Base-by-base conservation (phyloP, 352 stramenopile genomes). In the Globisporangium viniferum region DNA sequence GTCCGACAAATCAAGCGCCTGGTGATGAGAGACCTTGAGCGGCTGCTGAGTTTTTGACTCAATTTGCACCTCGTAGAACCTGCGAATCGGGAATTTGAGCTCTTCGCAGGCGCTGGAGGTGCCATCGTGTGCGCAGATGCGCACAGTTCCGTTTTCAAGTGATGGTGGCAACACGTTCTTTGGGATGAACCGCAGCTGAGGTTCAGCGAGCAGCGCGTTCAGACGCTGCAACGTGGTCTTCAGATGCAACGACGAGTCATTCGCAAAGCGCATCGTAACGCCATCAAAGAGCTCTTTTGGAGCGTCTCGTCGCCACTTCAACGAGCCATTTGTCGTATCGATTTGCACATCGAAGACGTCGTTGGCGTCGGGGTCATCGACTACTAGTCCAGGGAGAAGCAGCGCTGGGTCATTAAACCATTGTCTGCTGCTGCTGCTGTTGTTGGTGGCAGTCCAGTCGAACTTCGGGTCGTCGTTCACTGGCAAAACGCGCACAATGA, bases 271-370 rank as follows among this genome's bases (percentile, higher is more conserved):
- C 1, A 71, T 41, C 15, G 61, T 77, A 51, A 78, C 59, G 12
- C 73, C 75, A 57, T 82, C 71, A 33, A 80, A 82, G 5, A 58
- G 56, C n/a, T 58, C 61, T n/a, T 61, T 66, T 31, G 57, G 36
- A 2, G 62, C 35, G 6, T 67, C 41, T 10, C n/a, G 54, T 35
- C 72, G 58, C 44, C 76, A 64, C 15, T 53, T 24, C 24, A 85
- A 48, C 2, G 74, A 68, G 46, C 71, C 72, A 46, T 81, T 83
- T 0, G 56, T 44, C 20, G 67, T 57, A 22, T 53, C 59, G 15
- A 88, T 58, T 20, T 73, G 64, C n/a, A 86, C 64, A 10, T 74
- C 66, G 29, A 84, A 67, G 5, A 73, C 49, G 41, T 87, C 76
- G n/a, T 59, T 31, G 2, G 46, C 33, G 36, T 90, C 81, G 0